These are phyloP conservation scores for Beta lomatogona DNA, from an alignment of 179 eudicot species.

Conservation along the genomic window DNA sequence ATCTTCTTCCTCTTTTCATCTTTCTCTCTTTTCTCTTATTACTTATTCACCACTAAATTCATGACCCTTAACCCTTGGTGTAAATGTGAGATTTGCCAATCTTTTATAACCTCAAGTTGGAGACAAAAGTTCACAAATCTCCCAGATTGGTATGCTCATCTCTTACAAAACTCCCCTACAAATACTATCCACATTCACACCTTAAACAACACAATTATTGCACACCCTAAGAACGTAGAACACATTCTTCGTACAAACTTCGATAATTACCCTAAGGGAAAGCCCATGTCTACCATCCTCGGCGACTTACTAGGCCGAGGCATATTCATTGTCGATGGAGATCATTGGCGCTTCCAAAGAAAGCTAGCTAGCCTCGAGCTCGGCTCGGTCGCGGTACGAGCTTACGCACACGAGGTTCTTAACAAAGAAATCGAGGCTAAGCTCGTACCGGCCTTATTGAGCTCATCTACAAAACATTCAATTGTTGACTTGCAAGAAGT, in stretches of 20 bases:
- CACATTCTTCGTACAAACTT: slow-evolving; percentile 70
- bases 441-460: slow-evolving; percentile 41
- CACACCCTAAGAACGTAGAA: slow-evolving; percentile 72
- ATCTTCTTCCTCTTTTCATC: slow-evolving; percentile 15
- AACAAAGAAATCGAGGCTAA: slow-evolving; percentile 43
- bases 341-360: slow-evolving; percentile 72
- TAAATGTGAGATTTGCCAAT: slow-evolving; percentile 43
- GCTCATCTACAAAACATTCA: neutral
- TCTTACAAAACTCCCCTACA: slow-evolving; percentile 50
- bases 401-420: slow-evolving; percentile 49
- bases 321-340: slow-evolving; percentile 80
- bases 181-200: slow-evolving; percentile 64
- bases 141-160: slow-evolving; percentile 66
- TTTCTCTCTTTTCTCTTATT: slow-evolving; percentile 9
- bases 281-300: slow-evolving; percentile 57
- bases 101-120: slow-evolving; percentile 46
- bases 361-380: slow-evolving; percentile 79
- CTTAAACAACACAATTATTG: slow-evolving; percentile 66
- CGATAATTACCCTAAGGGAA: slow-evolving; percentile 80
- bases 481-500: slow-evolving; percentile 68
- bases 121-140: slow-evolving; percentile 33
- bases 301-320: slow-evolving; percentile 84
- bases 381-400: slow-evolving; percentile 54
- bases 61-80: slow-evolving; percentile 21
- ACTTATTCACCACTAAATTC: neutral